Percentiles rank a stretch among this genome's conserved stretches.
These are phyloP conservation scores for Heritiera fomes DNA, from an alignment of 345 rosid genomes.

Conservation along the genomic window DNA sequence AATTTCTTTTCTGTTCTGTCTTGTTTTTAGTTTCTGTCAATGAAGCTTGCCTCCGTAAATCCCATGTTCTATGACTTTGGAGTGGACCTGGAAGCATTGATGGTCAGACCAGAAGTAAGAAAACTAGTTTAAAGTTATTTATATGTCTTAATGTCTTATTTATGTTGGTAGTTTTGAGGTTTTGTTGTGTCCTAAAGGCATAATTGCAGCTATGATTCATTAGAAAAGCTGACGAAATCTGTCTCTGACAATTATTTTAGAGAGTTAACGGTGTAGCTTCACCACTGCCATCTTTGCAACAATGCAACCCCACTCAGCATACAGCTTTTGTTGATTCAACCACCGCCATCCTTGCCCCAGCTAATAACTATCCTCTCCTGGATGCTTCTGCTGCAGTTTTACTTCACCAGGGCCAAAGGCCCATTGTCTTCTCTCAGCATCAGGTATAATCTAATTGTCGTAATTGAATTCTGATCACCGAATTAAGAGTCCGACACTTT, in stretches of 20 bases:
- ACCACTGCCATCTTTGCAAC: constrained; percentile 9
- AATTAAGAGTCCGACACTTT: too few relatives aligned
- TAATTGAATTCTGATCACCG: too few relatives aligned
- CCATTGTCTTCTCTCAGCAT: constrained; percentile 1
- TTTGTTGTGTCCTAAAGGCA: too few relatives aligned
- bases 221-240: constrained; percentile 36
- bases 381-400: constrained; percentile 33
- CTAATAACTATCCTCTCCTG: constrained; percentile 35
- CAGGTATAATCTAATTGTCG: not conserved
- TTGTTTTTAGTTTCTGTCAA: constrained; percentile 59
- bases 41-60: constrained; percentile 70
- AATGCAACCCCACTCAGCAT: constrained; percentile 6
- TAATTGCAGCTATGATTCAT: not conserved
- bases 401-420: constrained; percentile 36
- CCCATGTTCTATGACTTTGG: constrained; percentile 64
- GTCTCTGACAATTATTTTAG: constrained; percentile 39
- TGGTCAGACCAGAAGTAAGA: constrained; percentile 53
- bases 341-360: constrained; percentile 25
- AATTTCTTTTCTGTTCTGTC: not conserved
- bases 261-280: constrained; percentile 30
- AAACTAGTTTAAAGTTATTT: not conserved
- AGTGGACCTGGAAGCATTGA: constrained; percentile 50
- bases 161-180: too few relatives aligned
- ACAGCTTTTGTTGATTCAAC: constrained; percentile 19
- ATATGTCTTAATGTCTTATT: not conserved